Evolutionary conservation across 352 stramenopile species (phyloP).

Genomic region (Saprolegnia parasitica): DNA sequence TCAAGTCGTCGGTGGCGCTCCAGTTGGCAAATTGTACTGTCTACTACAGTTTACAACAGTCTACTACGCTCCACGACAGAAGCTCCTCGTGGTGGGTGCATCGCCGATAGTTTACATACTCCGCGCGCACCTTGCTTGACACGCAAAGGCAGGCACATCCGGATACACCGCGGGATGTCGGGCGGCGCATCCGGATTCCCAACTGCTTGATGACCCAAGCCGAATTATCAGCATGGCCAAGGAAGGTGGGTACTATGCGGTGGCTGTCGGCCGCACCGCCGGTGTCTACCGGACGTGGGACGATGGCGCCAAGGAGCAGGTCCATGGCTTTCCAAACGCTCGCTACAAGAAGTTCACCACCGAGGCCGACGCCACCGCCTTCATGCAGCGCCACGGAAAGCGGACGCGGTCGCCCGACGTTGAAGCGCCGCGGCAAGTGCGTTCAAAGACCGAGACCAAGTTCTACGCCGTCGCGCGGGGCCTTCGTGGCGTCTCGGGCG

Average conservation of each 20-base stretch:
- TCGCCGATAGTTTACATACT: too few relatives aligned
- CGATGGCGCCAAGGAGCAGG: conserved; percentile 38
- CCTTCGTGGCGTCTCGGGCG: conserved; percentile 36
- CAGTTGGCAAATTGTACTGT: too few relatives aligned
- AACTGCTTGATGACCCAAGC: too few relatives aligned
- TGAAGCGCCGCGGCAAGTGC: background rate
- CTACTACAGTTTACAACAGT: too few relatives aligned
- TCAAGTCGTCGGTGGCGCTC: too few relatives aligned
- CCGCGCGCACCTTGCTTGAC: too few relatives aligned
- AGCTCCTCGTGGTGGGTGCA: too few relatives aligned
- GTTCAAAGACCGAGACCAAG: background rate
- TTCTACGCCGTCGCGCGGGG: conserved; percentile 57
- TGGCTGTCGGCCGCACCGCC: conserved; percentile 44
- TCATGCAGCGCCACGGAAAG: conserved; percentile 34
- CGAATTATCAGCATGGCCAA: conserved; percentile 34
- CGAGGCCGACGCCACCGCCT: conserved; percentile 42
- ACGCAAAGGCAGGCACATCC: too few relatives aligned
- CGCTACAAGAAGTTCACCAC: conserved; percentile 67
- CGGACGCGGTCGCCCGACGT: background rate
- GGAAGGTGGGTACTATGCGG: conserved; percentile 51
- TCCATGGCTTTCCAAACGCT: conserved; percentile 50
- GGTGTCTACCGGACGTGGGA: conserved; percentile 59
- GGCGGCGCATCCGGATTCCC: background rate
- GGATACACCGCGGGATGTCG: too few relatives aligned
- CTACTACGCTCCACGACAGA: too few relatives aligned